phyloP scores from a whole-genome alignment of 2,329 filamentous ascomycete species.

The Lachnellula cervina region DNA sequence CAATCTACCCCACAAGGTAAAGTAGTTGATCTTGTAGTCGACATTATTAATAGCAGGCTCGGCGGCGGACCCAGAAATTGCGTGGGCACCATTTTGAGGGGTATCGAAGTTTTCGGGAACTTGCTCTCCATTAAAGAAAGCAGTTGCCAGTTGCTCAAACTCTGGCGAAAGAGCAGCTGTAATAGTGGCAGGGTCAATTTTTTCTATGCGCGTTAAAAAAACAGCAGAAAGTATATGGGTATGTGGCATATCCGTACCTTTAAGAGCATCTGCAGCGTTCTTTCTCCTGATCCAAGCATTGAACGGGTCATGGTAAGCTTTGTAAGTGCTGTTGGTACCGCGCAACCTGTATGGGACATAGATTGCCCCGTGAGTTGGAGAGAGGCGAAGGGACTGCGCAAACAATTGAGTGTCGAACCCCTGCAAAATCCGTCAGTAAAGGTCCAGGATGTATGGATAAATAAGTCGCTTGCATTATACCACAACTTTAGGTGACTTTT shows the following conservation, averaged over 20 bases:
- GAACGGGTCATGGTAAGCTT: background rate
- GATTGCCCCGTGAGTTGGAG: background rate
- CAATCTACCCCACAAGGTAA: slow-evolving; percentile 1
- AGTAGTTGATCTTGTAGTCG: background rate
- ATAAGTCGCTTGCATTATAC: background rate
- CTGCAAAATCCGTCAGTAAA: slow-evolving; percentile 2
- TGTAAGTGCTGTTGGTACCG: background rate
- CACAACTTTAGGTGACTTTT: background rate
- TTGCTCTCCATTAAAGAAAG: slow-evolving; percentile 8
- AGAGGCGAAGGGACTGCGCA: slow-evolving; percentile 4
- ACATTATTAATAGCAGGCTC: background rate
- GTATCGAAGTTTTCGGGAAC: slow-evolving; percentile 6
- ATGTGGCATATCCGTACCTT: background rate
- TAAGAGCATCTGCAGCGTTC: background rate
- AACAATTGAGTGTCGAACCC: slow-evolving; percentile 13
- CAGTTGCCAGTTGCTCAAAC: slow-evolving; percentile 4
- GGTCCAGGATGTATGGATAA: background rate
- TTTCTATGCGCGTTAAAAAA: slow-evolving; percentile 1
- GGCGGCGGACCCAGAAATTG: background rate
- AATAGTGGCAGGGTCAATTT: background rate
- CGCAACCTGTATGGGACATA: slow-evolving; percentile 8
- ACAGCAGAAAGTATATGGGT: background rate
- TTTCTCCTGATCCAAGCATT: background rate
- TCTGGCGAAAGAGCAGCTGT: slow-evolving; percentile 1
- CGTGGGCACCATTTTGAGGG: background rate